Percentiles rank a stretch among this genome's conserved stretches.
Evolutionary conservation across 1,284 basidiomycete species (phyloP).

Genomic region (Pseudozyma flocculosa): DNA sequence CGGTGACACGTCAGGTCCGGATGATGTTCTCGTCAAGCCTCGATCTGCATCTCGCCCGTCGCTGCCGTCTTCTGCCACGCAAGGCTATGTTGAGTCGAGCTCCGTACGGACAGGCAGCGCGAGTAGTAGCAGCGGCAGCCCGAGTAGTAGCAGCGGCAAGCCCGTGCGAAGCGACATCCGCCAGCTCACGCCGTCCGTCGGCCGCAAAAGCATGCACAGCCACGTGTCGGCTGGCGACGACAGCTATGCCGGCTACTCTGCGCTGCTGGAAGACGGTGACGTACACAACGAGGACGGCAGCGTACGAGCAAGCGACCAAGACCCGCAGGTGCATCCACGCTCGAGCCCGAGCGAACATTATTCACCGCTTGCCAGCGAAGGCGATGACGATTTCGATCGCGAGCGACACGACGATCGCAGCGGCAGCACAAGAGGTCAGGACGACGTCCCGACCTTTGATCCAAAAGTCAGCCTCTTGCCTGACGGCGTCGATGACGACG

Average conservation of each 20-base stretch:
- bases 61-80: too few species aligned
- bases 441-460: background rate
- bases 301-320: conserved; percentile 1
- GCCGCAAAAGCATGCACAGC: background rate
- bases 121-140: too few species aligned
- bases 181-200: background rate
- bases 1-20: too few species aligned
- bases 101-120: too few species aligned
- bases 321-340: conserved; percentile 17
- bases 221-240: background rate
- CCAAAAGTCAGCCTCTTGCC: conserved; percentile 5
- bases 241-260: conserved; percentile 15
- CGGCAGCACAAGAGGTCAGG: too few species aligned
- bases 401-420: background rate
- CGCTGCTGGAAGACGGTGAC: conserved; percentile 8
- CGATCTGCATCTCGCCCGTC: too few species aligned
- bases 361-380: too few species aligned
- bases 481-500: conserved; percentile 19
- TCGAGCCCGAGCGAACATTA: conserved; percentile 8
- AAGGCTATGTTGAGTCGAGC: too few species aligned
- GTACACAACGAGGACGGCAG: background rate
- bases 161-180: background rate
- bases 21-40: too few species aligned
- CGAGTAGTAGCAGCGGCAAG: too few species aligned
- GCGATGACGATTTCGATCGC: too few species aligned